phyloP scores from a whole-genome alignment of 148 eudicot genomes.

The Euryodendron excelsum region DNA sequence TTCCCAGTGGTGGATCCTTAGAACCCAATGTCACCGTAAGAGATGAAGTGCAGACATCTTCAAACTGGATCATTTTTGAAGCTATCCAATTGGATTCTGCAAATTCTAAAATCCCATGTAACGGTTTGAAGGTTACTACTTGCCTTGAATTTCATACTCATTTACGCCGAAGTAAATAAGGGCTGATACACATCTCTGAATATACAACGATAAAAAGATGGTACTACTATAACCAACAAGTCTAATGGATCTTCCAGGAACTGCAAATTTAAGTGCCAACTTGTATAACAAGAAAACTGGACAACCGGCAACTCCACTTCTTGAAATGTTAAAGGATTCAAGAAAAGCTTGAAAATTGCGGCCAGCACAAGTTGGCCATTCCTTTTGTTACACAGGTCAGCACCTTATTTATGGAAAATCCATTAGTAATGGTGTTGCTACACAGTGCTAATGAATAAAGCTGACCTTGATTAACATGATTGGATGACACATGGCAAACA shows the following conservation, averaged over 20 bases:
- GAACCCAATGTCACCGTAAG: constrained; percentile 44
- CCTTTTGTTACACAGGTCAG: background rate
- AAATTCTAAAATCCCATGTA: constrained; percentile 8
- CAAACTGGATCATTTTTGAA: constrained; percentile 43
- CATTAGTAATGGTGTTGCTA: background rate
- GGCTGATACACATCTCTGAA: background rate
- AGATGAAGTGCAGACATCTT: constrained; percentile 52
- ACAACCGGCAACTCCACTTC: constrained; percentile 4
- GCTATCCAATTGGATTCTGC: constrained; percentile 39
- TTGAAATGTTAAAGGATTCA: background rate
- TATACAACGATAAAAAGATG: background rate
- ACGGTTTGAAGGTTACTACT: background rate
- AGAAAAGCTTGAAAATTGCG: background rate
- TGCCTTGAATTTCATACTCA: background rate
- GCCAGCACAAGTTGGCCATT: constrained; percentile 1
- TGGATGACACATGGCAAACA: background rate
- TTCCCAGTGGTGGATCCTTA: constrained; percentile 28
- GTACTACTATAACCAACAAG: background rate
- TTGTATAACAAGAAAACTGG: constrained; percentile 2
- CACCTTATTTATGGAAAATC: background rate
- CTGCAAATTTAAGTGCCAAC: background rate
- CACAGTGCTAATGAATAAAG: background rate
- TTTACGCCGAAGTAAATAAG: background rate
- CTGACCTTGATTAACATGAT: constrained; percentile 39
- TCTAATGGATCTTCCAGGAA: background rate